Conservation (phyloP, 2,329 filamentous ascomycete genomes). For the Tolypocladium ovalisporum region DNA sequence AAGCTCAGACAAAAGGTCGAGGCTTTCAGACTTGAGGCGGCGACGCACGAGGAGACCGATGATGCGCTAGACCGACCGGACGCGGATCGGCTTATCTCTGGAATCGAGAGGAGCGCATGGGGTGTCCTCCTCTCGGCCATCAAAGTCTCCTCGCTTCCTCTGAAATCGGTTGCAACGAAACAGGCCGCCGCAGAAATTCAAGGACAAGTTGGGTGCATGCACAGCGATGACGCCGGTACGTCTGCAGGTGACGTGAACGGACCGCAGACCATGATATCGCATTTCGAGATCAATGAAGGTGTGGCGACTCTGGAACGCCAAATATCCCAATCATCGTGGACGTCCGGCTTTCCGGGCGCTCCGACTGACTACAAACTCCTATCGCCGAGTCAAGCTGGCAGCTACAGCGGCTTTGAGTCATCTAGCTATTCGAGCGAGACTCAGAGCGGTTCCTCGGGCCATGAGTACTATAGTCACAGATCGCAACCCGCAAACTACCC, state of each 20-base stretch:
- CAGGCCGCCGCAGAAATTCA: background rate
- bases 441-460: background rate
- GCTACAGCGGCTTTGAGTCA: background rate
- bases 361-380: background rate
- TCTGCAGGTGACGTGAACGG: background rate
- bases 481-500: background rate
- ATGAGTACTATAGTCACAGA: background rate
- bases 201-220: background rate
- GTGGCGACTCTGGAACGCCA: background rate
- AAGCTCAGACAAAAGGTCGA: slow-evolving; percentile 17
- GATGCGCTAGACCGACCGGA: background rate
- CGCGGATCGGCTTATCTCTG: background rate
- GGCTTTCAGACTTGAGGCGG: background rate
- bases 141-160: slow-evolving; percentile 4
- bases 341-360: background rate
- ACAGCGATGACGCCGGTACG: background rate
- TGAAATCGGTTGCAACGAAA: background rate
- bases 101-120: slow-evolving; percentile 10
- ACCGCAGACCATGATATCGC: background rate
- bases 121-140: slow-evolving; percentile 11
- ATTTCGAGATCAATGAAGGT: background rate
- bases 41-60: background rate
- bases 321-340: background rate
- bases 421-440: slow-evolving; percentile 1
- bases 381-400: background rate